These are phyloP conservation scores for Xanthoceras sorbifolium DNA, from an alignment of 345 rosid genomes.

Conservation along the genomic window DNA sequence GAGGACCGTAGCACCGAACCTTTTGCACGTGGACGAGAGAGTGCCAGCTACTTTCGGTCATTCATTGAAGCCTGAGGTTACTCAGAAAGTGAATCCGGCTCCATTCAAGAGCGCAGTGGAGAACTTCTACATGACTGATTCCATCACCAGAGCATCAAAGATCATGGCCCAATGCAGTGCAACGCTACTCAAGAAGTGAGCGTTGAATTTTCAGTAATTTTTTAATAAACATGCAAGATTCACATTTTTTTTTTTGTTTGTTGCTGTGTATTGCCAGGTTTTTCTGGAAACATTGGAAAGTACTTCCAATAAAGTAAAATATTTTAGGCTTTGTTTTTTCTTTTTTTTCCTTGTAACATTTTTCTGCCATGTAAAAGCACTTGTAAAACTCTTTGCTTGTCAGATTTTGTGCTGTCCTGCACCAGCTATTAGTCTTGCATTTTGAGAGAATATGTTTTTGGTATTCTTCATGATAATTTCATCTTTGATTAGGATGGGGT, in stretches of 20 bases:
- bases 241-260: slow-evolving; percentile 7
- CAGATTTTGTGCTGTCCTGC: background rate
- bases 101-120: slow-evolving; percentile 64
- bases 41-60: slow-evolving; percentile 73
- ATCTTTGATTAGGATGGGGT: background rate
- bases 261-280: slow-evolving; percentile 23
- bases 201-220: slow-evolving; percentile 22
- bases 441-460: background rate
- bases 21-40: slow-evolving; percentile 69
- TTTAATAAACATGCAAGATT: slow-evolving; percentile 33
- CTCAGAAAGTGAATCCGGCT: slow-evolving; percentile 44
- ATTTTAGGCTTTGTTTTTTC: slow-evolving; percentile 21
- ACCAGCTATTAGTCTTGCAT: background rate
- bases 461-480: background rate
- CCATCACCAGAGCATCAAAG: slow-evolving; percentile 97
- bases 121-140: slow-evolving; percentile 92
- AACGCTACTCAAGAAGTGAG: slow-evolving; percentile 72
- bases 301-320: slow-evolving; percentile 34
- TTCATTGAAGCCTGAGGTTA: slow-evolving; percentile 56
- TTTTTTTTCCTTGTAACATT: slow-evolving; percentile 30
- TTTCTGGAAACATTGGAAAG: slow-evolving; percentile 23
- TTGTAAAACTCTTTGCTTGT: background rate
- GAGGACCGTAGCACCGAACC: slow-evolving; percentile 84
- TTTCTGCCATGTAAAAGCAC: slow-evolving; percentile 25
- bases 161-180: slow-evolving; percentile 98